phyloP scores from a whole-genome alignment of 768 basidiomycete genomes.

The Austroboletus festivus region DNA sequence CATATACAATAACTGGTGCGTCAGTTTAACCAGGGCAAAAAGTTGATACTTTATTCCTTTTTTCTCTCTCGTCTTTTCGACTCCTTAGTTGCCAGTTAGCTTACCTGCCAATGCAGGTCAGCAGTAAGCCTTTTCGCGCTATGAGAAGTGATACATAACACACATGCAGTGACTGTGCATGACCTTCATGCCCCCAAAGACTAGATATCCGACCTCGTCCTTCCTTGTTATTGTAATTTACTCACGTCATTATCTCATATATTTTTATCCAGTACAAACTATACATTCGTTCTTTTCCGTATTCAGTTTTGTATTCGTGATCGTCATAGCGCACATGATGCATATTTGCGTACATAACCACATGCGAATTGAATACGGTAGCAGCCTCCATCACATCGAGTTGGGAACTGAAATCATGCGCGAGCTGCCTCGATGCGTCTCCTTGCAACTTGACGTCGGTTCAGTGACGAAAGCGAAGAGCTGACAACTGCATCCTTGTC shows the following conservation, averaged over 20 bases:
- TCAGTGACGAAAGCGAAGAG: conserved; percentile 59
- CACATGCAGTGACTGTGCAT: too few species aligned
- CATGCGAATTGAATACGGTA: conserved; percentile 11
- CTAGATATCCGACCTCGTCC: too few species aligned
- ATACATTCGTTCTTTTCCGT: conserved; percentile 9
- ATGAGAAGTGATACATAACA: too few species aligned
- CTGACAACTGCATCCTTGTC: conserved; percentile 61
- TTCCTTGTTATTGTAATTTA: background rate
- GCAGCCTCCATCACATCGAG: conserved; percentile 13
- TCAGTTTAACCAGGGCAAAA: too few species aligned
- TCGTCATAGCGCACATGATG: conserved; percentile 28
- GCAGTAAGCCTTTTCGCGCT: too few species aligned
- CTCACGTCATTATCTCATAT: conserved; percentile 6
- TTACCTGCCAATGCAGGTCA: too few species aligned
- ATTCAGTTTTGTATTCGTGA: background rate
- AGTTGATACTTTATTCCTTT: too few species aligned
- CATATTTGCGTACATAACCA: conserved; percentile 31
- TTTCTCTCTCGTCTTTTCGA: background rate
- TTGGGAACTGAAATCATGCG: conserved; percentile 36
- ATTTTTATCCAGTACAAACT: background rate
- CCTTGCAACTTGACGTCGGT: conserved; percentile 84
- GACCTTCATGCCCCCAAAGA: too few species aligned
- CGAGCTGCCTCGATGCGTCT: conserved; percentile 85
- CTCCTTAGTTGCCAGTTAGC: conserved; percentile 9
- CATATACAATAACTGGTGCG: conserved; percentile 29